phyloP scores from a whole-genome alignment of 164 flowering plant genomes.

The Vitis labrusca region DNA sequence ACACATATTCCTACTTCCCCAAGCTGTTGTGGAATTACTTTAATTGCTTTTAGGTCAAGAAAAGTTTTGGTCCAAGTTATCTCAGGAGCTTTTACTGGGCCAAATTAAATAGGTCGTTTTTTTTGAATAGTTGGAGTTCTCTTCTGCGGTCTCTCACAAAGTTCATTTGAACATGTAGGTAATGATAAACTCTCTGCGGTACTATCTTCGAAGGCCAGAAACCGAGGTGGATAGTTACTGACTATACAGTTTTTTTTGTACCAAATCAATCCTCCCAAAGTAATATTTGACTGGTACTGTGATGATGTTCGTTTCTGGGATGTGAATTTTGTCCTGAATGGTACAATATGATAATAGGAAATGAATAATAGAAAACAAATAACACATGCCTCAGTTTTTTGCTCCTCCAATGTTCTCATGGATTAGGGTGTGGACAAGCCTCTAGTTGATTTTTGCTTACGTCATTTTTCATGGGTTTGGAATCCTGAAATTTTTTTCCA shows the following conservation, averaged over 20 bases:
- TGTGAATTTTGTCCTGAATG: too few relatives aligned
- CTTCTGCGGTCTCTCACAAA: not conserved
- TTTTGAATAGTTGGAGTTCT: not conserved
- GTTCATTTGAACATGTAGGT: conserved; percentile 53
- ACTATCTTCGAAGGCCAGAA: conserved; percentile 78
- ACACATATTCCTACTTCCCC: not conserved
- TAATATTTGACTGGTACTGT: too few relatives aligned
- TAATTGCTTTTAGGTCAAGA: not conserved
- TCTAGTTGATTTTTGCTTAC: too few relatives aligned
- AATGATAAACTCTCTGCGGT: conserved; percentile 80
- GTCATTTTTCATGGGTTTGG: too few relatives aligned
- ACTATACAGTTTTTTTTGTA: not conserved
- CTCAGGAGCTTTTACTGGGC: too few relatives aligned
- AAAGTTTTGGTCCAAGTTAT: not conserved
- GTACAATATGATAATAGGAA: too few relatives aligned
- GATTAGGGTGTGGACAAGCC: too few relatives aligned
- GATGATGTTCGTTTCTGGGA: too few relatives aligned
- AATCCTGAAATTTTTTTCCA: too few relatives aligned
- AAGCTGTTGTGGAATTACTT: not conserved
- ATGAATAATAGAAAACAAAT: too few relatives aligned
- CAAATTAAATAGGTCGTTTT: not conserved
- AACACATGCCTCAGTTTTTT: not conserved
- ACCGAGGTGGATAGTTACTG: conserved; percentile 83
- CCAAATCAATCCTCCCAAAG: not conserved
- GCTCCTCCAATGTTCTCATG: not conserved